Conservation (phyloP, 768 basidiomycete species). For the Russula ochroleuca region DNA sequence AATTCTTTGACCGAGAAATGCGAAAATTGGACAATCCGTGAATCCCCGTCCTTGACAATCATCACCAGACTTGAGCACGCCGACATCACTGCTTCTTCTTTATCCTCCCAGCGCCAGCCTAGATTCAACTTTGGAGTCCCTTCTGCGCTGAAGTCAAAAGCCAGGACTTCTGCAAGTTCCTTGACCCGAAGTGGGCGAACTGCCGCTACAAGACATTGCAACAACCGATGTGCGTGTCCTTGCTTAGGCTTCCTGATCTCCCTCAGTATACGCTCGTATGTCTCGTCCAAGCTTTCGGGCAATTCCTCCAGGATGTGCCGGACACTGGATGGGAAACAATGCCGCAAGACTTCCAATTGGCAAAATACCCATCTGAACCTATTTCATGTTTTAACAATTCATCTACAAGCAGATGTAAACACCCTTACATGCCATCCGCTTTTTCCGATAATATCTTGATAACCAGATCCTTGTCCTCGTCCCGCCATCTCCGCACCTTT, state of each 20-base stretch:
- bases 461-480: background rate
- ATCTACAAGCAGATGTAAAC: background rate
- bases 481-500: background rate
- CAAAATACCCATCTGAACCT: background rate
- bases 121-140: background rate
- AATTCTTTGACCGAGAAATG: constrained; percentile 3
- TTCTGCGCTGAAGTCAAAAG: background rate
- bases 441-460: background rate
- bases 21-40: background rate
- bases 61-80: constrained; percentile 1
- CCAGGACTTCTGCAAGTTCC: constrained; percentile 3
- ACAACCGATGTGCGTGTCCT: background rate
- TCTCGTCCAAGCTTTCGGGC: background rate
- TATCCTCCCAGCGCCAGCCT: background rate
- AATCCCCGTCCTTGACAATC: background rate
- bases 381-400: too few species aligned
- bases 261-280: constrained; percentile 3
- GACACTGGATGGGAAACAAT: background rate
- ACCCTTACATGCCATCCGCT: background rate
- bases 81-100: background rate
- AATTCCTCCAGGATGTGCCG: background rate
- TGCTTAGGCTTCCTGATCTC: background rate
- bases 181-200: constrained; percentile 7
- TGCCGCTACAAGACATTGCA: constrained; percentile 2
- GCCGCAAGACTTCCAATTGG: background rate